Conservation (phyloP, 1,284 basidiomycete species). For the Exobasidium cylindrosporum region DNA sequence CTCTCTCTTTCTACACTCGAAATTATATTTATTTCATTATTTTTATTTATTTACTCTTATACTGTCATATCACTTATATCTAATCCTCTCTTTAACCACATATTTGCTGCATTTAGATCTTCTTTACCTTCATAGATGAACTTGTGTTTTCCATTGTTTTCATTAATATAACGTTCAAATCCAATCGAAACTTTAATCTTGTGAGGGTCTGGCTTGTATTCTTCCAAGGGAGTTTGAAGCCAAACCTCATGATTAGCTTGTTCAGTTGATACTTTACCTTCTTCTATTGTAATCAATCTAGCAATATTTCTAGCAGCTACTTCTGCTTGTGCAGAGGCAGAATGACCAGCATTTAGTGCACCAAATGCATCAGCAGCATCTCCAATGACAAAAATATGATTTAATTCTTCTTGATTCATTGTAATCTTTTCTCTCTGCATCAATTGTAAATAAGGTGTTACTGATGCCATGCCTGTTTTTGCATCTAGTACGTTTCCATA, state of each 20-base stretch:
- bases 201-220: constrained; percentile 15
- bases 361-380: constrained; percentile 35
- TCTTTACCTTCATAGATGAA: neutral
- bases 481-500: constrained; percentile 9
- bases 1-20: neutral
- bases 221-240: constrained; percentile 3
- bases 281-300: constrained; percentile 15
- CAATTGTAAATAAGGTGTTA: constrained; percentile 22
- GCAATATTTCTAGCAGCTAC: constrained; percentile 25
- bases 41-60: neutral
- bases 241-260: neutral
- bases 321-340: constrained; percentile 32
- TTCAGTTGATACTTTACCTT: neutral
- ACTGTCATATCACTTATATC: neutral
- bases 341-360: constrained; percentile 35
- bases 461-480: constrained; percentile 22
- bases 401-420: neutral
- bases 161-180: neutral
- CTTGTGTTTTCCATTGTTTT: constrained; percentile 1
- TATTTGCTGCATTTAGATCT: constrained; percentile 15
- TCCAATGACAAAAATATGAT: constrained; percentile 29
- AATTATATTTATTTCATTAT: neutral
- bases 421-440: constrained; percentile 8
- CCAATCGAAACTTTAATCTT: constrained; percentile 16
- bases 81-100: constrained; percentile 10